Conservation (phyloP, 176 grass and related monocot genomes). For the Oryza meyeriana region DNA sequence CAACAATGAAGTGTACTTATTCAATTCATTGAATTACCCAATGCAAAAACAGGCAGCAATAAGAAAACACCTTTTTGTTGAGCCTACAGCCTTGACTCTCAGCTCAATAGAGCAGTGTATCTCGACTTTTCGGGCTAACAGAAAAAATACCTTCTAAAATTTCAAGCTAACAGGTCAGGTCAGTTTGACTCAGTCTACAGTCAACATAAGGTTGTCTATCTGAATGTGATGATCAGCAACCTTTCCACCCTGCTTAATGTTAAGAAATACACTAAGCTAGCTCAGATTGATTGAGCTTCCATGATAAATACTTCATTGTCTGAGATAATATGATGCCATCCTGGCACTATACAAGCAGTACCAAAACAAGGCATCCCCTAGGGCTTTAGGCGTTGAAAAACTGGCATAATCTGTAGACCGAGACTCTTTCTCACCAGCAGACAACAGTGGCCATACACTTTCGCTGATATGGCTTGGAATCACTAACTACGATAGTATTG, state of each 20-base stretch:
- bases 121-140: background rate
- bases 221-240: background rate
- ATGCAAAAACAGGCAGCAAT: background rate
- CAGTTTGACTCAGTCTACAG: slow-evolving; percentile 7
- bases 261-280: background rate
- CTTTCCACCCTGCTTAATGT: background rate
- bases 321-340: background rate
- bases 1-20: background rate
- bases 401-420: background rate
- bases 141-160: background rate
- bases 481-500: background rate
- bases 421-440: background rate
- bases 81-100: background rate
- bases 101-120: background rate
- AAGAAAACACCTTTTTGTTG: background rate
- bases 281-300: background rate
- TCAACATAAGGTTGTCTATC: background rate
- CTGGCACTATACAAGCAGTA: background rate
- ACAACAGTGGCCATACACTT: background rate
- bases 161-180: background rate
- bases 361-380: background rate
- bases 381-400: background rate
- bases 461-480: background rate
- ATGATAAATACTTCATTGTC: background rate
- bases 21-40: background rate